phyloP scores from a whole-genome alignment of 805 yeast species.

The Kockiozyma suomiensis region DNA sequence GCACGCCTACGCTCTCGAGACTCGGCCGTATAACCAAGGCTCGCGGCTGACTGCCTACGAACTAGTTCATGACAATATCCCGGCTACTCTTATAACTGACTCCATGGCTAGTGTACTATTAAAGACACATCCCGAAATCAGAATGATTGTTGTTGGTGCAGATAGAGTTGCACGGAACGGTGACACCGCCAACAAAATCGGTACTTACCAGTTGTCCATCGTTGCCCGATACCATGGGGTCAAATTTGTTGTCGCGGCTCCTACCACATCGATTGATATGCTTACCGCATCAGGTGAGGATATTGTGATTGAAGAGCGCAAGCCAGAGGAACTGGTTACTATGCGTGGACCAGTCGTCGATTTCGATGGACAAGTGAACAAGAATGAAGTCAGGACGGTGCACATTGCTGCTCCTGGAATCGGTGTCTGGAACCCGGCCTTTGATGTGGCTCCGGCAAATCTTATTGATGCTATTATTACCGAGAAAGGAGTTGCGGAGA shows the following conservation, averaged over 20 bases:
- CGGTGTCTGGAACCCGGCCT: constrained; percentile 93
- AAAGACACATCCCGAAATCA: constrained; percentile 63
- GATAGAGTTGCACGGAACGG: constrained; percentile 93
- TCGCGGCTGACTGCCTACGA: constrained; percentile 92
- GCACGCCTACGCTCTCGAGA: constrained; percentile 79
- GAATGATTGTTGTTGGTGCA: constrained; percentile 90
- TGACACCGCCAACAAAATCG: constrained; percentile 95
- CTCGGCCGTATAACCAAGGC: constrained; percentile 97
- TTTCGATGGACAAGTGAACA: constrained; percentile 38
- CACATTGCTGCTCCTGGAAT: constrained; percentile 85
- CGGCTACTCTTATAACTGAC: constrained; percentile 86
- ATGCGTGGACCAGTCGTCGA: constrained; percentile 68
- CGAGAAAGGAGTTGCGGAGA: constrained; percentile 64
- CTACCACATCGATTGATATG: constrained; percentile 84
- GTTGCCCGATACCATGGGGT: constrained; percentile 69
- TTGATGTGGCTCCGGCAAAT: constrained; percentile 86
- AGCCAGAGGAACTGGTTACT: constrained; percentile 73
- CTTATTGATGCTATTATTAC: constrained; percentile 88
- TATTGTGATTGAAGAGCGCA: constrained; percentile 86
- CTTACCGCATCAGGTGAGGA: constrained; percentile 66
- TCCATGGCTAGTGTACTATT: constrained; percentile 85
- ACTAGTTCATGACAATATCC: constrained; percentile 79
- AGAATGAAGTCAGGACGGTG: constrained; percentile 51
- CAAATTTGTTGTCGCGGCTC: constrained; percentile 92
- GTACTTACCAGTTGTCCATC: constrained; percentile 85